Conservation (phyloP, 345 rosid species). For the Punica granatum region DNA sequence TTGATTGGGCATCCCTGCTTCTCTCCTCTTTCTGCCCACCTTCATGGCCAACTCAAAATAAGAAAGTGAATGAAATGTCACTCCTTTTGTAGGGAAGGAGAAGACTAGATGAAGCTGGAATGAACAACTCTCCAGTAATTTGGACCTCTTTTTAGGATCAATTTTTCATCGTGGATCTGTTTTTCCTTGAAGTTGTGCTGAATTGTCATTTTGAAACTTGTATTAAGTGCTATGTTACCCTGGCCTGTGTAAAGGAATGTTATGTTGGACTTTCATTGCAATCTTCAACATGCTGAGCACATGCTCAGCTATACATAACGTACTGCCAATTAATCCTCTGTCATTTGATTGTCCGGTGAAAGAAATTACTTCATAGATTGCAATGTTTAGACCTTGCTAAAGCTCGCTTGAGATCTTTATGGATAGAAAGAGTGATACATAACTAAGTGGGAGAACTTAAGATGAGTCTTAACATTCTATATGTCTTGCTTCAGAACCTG, state of each 20-base stretch:
- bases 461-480: neutral
- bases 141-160: constrained; percentile 19
- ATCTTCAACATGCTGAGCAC: neutral
- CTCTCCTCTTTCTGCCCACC: constrained; percentile 15
- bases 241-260: neutral
- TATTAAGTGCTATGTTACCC: neutral
- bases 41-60: constrained; percentile 13
- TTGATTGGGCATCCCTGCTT: constrained; percentile 6
- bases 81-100: constrained; percentile 76
- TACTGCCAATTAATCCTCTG: neutral
- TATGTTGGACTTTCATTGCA: neutral
- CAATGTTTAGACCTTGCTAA: neutral
- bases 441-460: neutral
- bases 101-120: constrained; percentile 83
- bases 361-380: neutral
- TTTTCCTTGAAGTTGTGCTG: constrained; percentile 3
- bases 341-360: neutral
- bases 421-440: neutral
- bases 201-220: neutral
- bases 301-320: neutral
- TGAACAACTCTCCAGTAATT: constrained; percentile 32
- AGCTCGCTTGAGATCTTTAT: neutral
- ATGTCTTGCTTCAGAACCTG: neutral
- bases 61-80: constrained; percentile 24
- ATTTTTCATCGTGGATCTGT: constrained; percentile 2